Evolutionary conservation across 176 grass and related monocot genomes (phyloP).

Genomic region (Oryza rufipogon): DNA sequence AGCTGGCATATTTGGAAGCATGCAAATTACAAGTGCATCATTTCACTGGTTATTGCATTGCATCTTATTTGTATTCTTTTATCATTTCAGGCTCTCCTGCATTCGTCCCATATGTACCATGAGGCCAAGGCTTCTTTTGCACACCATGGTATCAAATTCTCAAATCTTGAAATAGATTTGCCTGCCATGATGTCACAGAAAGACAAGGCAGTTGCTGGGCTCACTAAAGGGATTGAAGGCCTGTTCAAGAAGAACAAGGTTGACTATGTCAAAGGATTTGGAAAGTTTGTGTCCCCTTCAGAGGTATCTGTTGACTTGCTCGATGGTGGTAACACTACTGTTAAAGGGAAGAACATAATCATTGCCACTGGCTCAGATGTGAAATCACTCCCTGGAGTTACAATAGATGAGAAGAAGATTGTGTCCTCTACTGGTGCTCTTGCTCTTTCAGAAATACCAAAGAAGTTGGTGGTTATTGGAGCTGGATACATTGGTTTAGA

Average conservation of each 20-base stretch:
- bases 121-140: conserved; percentile 73
- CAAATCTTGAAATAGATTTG: conserved; percentile 73
- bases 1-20: conserved; percentile 15
- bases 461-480: conserved; percentile 85
- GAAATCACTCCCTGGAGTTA: conserved; percentile 74
- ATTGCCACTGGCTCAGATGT: conserved; percentile 86
- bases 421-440: conserved; percentile 89
- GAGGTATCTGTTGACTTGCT: conserved; percentile 77
- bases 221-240: conserved; percentile 82
- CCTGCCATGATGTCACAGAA: conserved; percentile 87
- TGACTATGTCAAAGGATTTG: conserved; percentile 75
- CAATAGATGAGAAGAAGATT: conserved; percentile 86
- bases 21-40: not conserved
- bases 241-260: conserved; percentile 95
- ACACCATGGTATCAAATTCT: conserved; percentile 77
- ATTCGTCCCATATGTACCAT: conserved; percentile 90
- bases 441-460: conserved; percentile 64
- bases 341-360: conserved; percentile 76
- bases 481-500: conserved; percentile 84
- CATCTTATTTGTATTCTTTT: conserved; percentile 5
- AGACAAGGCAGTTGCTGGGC: conserved; percentile 81
- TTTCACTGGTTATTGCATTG: not conserved
- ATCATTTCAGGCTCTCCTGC: conserved; percentile 63
- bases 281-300: conserved; percentile 69
- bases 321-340: conserved; percentile 54